Conservation (phyloP, 305 asterid genomes). For the Solanum hybrid region DNA sequence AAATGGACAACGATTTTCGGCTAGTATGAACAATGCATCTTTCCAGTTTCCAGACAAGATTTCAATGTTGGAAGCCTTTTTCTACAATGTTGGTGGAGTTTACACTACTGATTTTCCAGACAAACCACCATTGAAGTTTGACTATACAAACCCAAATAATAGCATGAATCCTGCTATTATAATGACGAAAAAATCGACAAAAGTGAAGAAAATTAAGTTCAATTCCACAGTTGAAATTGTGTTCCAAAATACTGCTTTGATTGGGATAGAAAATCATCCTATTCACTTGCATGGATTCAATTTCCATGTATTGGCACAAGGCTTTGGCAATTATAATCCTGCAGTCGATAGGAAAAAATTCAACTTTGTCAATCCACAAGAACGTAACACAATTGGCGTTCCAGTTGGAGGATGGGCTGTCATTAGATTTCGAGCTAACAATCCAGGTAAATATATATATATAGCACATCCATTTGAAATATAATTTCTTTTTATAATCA, state of each 20-base stretch:
- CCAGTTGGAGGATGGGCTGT: conserved; percentile 11
- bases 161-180: conserved; percentile 2
- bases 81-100: not conserved
- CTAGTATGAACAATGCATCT: conserved; percentile 13
- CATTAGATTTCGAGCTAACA: conserved; percentile 11
- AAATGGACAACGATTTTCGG: conserved; percentile 1
- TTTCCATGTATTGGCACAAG: conserved; percentile 9
- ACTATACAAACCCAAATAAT: conserved; percentile 7
- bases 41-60: conserved; percentile 5
- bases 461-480: not conserved
- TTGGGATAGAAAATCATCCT: conserved; percentile 9
- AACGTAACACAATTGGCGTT: conserved; percentile 11
- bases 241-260: conserved; percentile 12
- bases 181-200: conserved; percentile 2
- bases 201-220: conserved; percentile 10
- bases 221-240: conserved; percentile 11
- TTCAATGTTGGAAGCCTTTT: conserved; percentile 13
- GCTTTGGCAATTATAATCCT: conserved; percentile 8
- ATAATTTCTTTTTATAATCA: not conserved
- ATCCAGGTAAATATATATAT: conserved; percentile 3
- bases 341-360: not conserved
- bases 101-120: conserved; percentile 10
- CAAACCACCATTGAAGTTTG: conserved; percentile 7
- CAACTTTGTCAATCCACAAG: conserved; percentile 7
- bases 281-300: conserved; percentile 13